A percentile compares a stretch with the other conserved stretches of the same genome.
phyloP scores from a whole-genome alignment of 495 filamentous ascomycete species.

The Physcia stellaris region DNA sequence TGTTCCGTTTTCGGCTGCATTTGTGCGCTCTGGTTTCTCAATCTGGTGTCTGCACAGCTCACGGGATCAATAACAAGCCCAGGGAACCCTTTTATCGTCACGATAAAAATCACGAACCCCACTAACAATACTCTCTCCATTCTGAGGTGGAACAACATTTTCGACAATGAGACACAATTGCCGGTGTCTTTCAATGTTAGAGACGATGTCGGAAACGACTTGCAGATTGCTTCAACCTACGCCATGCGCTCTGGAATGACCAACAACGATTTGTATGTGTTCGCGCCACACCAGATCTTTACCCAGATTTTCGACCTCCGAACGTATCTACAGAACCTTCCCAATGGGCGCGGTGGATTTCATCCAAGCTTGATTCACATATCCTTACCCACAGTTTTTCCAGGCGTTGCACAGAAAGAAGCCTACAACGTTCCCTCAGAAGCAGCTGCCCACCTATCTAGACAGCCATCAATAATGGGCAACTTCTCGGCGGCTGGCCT shows the following conservation, averaged over 20 bases:
- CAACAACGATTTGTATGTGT: slow-evolving; percentile 4
- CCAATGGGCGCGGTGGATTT: background rate
- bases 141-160: slow-evolving; percentile 5
- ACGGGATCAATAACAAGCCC: slow-evolving; percentile 1
- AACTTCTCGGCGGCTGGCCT: slow-evolving; percentile 4
- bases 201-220: slow-evolving; percentile 1
- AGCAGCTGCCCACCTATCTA: slow-evolving; percentile 1
- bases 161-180: slow-evolving; percentile 2
- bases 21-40: background rate
- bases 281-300: background rate
- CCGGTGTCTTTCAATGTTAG: slow-evolving; percentile 1
- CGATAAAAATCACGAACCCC: slow-evolving; percentile 3
- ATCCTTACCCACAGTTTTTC: background rate
- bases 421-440: slow-evolving; percentile 1
- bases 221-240: slow-evolving; percentile 3
- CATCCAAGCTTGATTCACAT: too few species aligned
- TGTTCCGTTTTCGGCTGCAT: too few species aligned
- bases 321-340: slow-evolving; percentile 2
- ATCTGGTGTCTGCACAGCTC: background rate
- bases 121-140: slow-evolving; percentile 5
- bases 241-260: slow-evolving; percentile 5
- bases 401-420: background rate
- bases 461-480: background rate
- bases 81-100: background rate
- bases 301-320: slow-evolving; percentile 1